Evolutionary conservation across 176 grass and related monocot species (phyloP).

Genomic region (Lolium rigidum): DNA sequence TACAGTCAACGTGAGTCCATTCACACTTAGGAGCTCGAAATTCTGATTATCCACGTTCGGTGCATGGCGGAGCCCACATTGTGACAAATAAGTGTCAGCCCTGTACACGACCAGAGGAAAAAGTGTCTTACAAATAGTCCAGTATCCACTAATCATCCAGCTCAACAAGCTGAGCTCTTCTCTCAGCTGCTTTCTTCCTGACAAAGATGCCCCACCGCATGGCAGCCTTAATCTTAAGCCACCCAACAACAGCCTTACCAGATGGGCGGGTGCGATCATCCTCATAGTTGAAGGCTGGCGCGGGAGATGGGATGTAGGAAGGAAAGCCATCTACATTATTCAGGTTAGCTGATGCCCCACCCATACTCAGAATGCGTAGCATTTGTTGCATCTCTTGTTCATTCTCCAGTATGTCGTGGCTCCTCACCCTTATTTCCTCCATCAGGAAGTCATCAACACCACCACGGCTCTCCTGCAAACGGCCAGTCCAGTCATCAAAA

Average conservation of each 20-base stretch:
- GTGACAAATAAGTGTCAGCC: conserved; percentile 36
- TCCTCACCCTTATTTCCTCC: conserved; percentile 88
- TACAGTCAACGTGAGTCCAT: conserved; percentile 47
- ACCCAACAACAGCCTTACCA: conserved; percentile 92
- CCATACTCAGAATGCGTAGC: conserved; percentile 70
- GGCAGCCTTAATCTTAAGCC: conserved; percentile 98
- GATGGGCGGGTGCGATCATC: conserved; percentile 55
- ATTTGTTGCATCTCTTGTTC: conserved; percentile 99
- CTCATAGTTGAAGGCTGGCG: conserved; percentile 60
- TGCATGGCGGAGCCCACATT: conserved; percentile 11
- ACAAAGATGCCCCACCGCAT: conserved; percentile 99
- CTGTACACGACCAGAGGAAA: conserved; percentile 22
- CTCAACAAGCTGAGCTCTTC: conserved; percentile 93
- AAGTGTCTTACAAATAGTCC: conserved; percentile 10
- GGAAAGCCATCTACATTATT: conserved; percentile 50
- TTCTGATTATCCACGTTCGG: conserved; percentile 20
- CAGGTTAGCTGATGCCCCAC: conserved; percentile 50
- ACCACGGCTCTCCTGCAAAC: conserved; percentile 43
- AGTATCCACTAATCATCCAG: conserved; percentile 63
- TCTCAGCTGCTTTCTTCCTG: conserved; percentile 93
- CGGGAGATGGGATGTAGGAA: conserved; percentile 53
- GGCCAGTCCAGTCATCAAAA: conserved; percentile 59
- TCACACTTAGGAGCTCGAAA: neutral
- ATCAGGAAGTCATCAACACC: conserved; percentile 70
- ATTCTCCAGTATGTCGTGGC: conserved; percentile 90